phyloP scores from a whole-genome alignment of 495 filamentous ascomycete genomes.

The Trichoderma reesei region DNA sequence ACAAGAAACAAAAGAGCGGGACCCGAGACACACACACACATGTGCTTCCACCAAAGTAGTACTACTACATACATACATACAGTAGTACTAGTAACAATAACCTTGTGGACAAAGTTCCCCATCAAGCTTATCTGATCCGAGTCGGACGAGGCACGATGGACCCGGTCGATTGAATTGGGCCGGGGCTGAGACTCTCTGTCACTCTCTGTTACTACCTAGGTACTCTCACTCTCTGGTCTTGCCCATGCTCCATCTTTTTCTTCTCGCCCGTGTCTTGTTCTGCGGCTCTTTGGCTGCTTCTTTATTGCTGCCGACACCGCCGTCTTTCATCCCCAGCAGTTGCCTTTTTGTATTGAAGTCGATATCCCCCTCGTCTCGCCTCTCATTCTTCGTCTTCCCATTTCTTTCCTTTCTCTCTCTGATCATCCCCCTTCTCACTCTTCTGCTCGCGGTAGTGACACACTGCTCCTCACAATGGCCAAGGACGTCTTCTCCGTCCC shows the following conservation, averaged over 20 bases:
- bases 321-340: not conserved
- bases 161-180: conserved; percentile 3
- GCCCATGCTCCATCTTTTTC: no score
- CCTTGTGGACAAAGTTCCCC: not conserved
- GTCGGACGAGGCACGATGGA: not conserved
- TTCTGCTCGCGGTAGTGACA: not conserved
- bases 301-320: not conserved
- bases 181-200: not conserved
- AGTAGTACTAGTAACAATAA: no score
- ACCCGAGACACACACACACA: no score
- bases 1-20: no score
- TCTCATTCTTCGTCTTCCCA: not conserved
- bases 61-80: no score
- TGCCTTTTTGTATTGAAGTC: not conserved
- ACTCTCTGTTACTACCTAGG: not conserved
- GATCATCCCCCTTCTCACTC: conserved; percentile 5
- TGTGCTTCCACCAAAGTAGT: no score
- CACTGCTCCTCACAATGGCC: conserved; percentile 28
- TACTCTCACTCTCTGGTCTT: not conserved
- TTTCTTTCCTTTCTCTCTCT: not conserved
- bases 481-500: conserved; percentile 54
- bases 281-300: no score
- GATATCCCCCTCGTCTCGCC: not conserved
- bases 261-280: no score
- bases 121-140: conserved; percentile 8